A percentile compares a stretch with the other conserved stretches of the same genome.
phyloP scores from a whole-genome alignment of 495 filamentous ascomycete genomes.

The Tuber melanosporum region DNA sequence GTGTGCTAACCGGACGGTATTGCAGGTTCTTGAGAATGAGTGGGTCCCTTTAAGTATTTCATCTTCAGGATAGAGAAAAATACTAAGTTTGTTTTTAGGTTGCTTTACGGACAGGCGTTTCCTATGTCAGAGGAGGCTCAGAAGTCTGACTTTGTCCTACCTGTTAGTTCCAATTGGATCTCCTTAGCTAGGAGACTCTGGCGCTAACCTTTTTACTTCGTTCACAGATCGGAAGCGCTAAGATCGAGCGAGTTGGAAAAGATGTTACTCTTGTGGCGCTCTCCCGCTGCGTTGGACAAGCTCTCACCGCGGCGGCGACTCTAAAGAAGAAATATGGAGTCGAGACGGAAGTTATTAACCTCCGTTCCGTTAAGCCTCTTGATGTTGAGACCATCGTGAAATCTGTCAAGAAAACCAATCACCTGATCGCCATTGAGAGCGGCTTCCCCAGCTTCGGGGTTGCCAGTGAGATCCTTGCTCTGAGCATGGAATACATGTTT shows the following conservation, averaged over 20 bases:
- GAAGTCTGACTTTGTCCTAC: conserved; percentile 89
- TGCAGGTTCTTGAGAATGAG: conserved; percentile 13
- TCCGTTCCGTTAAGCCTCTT: conserved; percentile 91
- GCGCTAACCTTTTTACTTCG: conserved; percentile 6
- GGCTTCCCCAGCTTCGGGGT: conserved; percentile 95
- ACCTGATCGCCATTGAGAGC: conserved; percentile 84
- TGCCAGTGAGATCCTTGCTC: conserved; percentile 79
- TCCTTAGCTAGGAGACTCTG: conserved; percentile 9
- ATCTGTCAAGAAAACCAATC: conserved; percentile 96
- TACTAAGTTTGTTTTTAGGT: conserved; percentile 45
- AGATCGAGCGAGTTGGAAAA: conserved; percentile 92
- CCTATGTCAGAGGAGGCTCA: conserved; percentile 94
- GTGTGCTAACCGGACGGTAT: neutral
- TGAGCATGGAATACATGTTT: conserved; percentile 95
- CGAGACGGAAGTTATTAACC: conserved; percentile 94
- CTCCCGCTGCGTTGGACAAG: conserved; percentile 92
- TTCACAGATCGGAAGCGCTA: conserved; percentile 78
- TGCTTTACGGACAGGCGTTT: conserved; percentile 89
- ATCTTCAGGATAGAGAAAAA: neutral
- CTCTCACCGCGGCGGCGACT: conserved; percentile 74
- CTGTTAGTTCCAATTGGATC: conserved; percentile 44
- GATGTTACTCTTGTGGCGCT: conserved; percentile 92
- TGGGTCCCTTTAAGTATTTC: neutral
- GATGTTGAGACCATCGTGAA: conserved; percentile 92
- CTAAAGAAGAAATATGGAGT: conserved; percentile 95